Conservation (phyloP, 305 asterid genomes). For the Striga hermonthica region DNA sequence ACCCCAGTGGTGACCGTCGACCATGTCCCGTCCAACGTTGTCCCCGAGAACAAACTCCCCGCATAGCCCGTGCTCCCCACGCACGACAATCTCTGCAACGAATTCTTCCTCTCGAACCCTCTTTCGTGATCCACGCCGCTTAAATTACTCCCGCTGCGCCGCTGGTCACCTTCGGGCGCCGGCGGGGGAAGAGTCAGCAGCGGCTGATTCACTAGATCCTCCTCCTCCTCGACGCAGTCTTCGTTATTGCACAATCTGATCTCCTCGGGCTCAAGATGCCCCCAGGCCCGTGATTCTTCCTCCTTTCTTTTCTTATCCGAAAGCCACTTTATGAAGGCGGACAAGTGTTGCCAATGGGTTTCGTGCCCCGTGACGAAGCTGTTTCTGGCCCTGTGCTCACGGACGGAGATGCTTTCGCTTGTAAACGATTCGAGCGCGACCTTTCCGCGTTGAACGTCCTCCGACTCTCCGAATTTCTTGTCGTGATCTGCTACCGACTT, state of each 20-base stretch:
- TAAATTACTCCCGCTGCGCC: conserved; percentile 23
- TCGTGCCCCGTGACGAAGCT: conserved; percentile 49
- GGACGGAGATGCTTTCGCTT: background rate
- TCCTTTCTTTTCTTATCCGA: conserved; percentile 53
- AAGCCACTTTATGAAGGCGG: conserved; percentile 62
- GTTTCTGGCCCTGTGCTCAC: too few species aligned
- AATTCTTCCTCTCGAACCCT: conserved; percentile 47
- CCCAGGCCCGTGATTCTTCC: conserved; percentile 33
- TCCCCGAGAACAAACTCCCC: conserved; percentile 71
- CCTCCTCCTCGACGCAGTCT: conserved; percentile 39
- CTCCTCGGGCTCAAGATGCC: conserved; percentile 41
- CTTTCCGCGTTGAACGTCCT: conserved; percentile 21
- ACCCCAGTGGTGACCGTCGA: conserved; percentile 44
- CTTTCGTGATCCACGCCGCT: conserved; percentile 37
- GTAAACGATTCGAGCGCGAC: conserved; percentile 28
- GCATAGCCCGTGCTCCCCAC: conserved; percentile 74
- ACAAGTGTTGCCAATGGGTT: conserved; percentile 66
- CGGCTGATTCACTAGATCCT: conserved; percentile 36
- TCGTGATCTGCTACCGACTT: conserved; percentile 61
- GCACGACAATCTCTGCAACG: conserved; percentile 71
- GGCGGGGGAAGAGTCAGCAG: conserved; percentile 41
- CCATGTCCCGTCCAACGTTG: conserved; percentile 74
- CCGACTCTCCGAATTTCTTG: conserved; percentile 43
- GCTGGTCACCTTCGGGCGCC: conserved; percentile 31
- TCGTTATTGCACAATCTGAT: conserved; percentile 37